Evolutionary conservation across 257 asterid species (phyloP).

Genomic region (Capsicum baccatum): DNA sequence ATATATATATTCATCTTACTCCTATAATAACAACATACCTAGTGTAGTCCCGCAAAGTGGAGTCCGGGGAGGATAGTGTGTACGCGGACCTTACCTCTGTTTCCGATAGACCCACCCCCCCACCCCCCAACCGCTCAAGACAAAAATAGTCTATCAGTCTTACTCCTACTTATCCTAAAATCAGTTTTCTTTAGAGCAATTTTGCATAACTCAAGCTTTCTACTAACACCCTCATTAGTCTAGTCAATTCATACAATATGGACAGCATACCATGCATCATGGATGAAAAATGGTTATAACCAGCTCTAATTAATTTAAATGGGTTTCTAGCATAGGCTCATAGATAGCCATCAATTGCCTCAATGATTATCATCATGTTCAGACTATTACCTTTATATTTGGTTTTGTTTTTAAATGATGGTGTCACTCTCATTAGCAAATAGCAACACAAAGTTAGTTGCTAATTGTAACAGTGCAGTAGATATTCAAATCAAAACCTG

Average conservation of each 20-base stretch:
- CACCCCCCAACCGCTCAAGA: too few species aligned
- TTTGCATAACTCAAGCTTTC: background rate
- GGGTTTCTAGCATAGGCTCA: background rate
- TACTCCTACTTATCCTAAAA: background rate
- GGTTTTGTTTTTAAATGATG: background rate
- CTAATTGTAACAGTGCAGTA: background rate
- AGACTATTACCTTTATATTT: constrained; percentile 1
- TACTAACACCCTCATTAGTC: background rate
- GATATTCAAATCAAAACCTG: background rate
- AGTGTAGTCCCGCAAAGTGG: too few species aligned
- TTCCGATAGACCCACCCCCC: too few species aligned
- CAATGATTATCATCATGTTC: background rate
- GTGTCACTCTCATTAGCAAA: background rate
- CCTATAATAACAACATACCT: background rate
- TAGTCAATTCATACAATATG: constrained; percentile 1
- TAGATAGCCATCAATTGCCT: constrained; percentile 8
- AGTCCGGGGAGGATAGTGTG: too few species aligned
- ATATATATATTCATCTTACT: background rate
- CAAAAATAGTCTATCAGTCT: background rate
- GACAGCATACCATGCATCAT: background rate
- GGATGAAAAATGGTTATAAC: background rate
- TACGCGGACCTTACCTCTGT: too few species aligned
- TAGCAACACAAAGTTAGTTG: background rate
- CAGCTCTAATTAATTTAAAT: constrained; percentile 1
- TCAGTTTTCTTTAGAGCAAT: background rate